Conservation (phyloP, 2,329 filamentous ascomycete genomes). For the Metarhizium album region DNA sequence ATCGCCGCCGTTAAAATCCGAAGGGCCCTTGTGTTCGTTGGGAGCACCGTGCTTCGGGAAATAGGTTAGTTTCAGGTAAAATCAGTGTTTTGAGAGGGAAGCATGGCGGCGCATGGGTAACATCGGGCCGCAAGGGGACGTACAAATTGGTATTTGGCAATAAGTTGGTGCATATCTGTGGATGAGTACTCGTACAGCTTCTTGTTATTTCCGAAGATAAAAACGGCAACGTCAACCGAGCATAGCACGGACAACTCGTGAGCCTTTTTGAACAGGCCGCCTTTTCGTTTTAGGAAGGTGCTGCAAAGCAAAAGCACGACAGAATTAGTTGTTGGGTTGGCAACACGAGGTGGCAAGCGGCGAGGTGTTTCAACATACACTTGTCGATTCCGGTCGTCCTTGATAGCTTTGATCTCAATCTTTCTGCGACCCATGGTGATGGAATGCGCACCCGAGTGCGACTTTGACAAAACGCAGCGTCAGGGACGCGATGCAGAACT, state of each 20-base stretch:
- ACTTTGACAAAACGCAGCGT: conserved; percentile 5
- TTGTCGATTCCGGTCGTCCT: conserved; percentile 93
- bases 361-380: conserved; percentile 59
- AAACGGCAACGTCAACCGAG: conserved; percentile 95
- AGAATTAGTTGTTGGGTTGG: background rate
- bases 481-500: conserved; percentile 10
- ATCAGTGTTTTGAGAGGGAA: background rate
- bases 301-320: conserved; percentile 33
- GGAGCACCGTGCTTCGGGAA: conserved; percentile 67
- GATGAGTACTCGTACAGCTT: conserved; percentile 98
- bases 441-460: conserved; percentile 7
- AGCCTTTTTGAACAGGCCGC: conserved; percentile 97
- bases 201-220: conserved; percentile 98
- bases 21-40: conserved; percentile 92
- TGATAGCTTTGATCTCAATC: conserved; percentile 99
- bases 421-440: conserved; percentile 84
- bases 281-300: conserved; percentile 97
- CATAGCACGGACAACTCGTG: conserved; percentile 97
- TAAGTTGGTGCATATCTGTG: conserved; percentile 80
- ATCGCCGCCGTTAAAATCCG: conserved; percentile 79
- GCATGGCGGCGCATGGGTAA: background rate
- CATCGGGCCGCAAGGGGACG: conserved; percentile 27
- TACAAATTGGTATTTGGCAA: conserved; percentile 85
- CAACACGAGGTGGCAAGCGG: background rate
- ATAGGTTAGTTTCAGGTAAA: conserved; percentile 8